A percentile compares a stretch with the other conserved stretches of the same genome.
phyloP scores from a whole-genome alignment of 164 flowering plant species.

The Brasenia schreberi region DNA sequence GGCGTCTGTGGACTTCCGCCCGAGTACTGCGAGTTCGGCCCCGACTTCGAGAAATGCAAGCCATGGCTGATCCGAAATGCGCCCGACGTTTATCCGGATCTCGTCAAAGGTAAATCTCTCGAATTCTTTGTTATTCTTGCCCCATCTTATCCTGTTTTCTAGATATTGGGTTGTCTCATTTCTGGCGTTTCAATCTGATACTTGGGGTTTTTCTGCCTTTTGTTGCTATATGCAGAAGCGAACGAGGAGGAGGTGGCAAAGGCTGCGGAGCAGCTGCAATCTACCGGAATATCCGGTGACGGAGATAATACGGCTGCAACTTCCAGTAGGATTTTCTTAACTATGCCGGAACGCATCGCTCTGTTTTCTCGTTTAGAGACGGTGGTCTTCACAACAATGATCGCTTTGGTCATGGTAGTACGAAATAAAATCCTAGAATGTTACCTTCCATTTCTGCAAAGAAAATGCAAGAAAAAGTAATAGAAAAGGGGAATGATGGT shows the following conservation, averaged over 20 bases:
- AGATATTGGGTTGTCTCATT: neutral
- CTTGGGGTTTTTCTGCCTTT: slow-evolving; percentile 1
- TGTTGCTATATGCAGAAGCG: slow-evolving; percentile 27
- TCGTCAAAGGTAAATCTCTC: slow-evolving; percentile 36
- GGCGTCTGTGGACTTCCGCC: slow-evolving; percentile 65
- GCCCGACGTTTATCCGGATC: slow-evolving; percentile 78
- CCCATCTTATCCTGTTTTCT: neutral
- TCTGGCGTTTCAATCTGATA: neutral
- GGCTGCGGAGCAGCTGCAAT: slow-evolving; percentile 49
- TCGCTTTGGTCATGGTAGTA: too few relatives aligned
- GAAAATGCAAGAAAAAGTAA: too few relatives aligned
- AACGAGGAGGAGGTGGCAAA: slow-evolving; percentile 46
- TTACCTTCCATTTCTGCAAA: too few relatives aligned
- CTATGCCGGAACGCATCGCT: neutral
- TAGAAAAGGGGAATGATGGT: too few relatives aligned
- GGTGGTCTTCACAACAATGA: too few relatives aligned
- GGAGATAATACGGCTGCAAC: slow-evolving; percentile 11
- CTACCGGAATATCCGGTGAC: slow-evolving; percentile 31
- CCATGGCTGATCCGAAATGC: slow-evolving; percentile 91
- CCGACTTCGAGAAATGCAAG: slow-evolving; percentile 92
- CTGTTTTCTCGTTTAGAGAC: too few relatives aligned
- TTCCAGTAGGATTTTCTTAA: slow-evolving; percentile 14
- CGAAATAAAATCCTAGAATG: too few relatives aligned
- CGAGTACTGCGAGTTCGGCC: slow-evolving; percentile 92
- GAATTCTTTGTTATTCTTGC: neutral